phyloP scores from a whole-genome alignment of 106 monocot genomes.

The Platanthera guangdongensis region DNA sequence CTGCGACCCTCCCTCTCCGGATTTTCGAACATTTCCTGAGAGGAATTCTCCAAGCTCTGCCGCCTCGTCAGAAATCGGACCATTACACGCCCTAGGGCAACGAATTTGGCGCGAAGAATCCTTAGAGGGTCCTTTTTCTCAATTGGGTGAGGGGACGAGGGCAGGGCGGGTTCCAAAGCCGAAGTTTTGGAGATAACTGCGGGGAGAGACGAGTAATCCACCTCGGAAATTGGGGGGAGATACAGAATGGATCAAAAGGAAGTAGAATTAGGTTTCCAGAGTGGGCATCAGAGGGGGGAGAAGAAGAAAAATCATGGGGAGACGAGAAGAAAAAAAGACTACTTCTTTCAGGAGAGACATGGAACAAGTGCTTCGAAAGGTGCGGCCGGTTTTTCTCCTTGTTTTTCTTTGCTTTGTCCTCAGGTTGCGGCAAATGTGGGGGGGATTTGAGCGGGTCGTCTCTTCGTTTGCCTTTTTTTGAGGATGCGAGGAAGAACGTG shows the following conservation, averaged over 20 bases:
- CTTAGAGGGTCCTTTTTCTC: background rate
- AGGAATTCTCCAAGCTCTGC: conserved; percentile 21
- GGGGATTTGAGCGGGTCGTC: no score
- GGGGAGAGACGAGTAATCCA: background rate
- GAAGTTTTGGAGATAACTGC: conserved; percentile 1
- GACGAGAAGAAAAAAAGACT: background rate
- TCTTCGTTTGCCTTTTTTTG: background rate
- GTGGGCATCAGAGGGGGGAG: background rate
- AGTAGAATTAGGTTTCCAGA: no score
- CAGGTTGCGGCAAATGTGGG: no score
- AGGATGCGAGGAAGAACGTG: background rate
- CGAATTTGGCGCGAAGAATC: background rate
- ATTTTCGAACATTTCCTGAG: conserved; percentile 5
- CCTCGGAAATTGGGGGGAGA: background rate
- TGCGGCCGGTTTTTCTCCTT: background rate
- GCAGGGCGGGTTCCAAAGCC: no score
- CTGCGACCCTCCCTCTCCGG: conserved; percentile 25
- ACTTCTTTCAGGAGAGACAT: background rate
- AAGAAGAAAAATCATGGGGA: background rate
- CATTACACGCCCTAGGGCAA: conserved; percentile 21
- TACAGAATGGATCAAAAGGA: background rate
- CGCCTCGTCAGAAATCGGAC: conserved; percentile 19
- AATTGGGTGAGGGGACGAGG: background rate
- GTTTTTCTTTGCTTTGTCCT: background rate
- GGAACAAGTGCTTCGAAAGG: background rate